phyloP scores from a whole-genome alignment of 2,329 filamentous ascomycete species.

The Aspergillus neotritici region DNA sequence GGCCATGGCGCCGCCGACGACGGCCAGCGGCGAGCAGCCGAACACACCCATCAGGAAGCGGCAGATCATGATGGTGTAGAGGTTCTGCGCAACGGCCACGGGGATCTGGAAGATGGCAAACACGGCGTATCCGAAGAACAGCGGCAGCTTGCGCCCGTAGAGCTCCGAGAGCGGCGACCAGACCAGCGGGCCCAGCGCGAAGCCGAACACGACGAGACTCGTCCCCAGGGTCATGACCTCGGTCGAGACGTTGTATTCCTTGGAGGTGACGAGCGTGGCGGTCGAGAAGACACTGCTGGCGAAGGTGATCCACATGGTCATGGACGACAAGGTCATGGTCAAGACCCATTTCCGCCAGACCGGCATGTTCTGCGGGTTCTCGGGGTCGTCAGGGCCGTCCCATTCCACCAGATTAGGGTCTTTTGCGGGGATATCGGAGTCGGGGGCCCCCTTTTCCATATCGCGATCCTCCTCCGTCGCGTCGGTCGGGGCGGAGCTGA shows the following conservation, averaged over 20 bases:
- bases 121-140: constrained; percentile 45
- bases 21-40: constrained; percentile 47
- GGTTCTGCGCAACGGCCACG: constrained; percentile 49
- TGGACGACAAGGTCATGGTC: constrained; percentile 24
- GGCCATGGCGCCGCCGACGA: constrained; percentile 45
- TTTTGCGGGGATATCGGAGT: constrained; percentile 6
- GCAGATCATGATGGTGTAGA: constrained; percentile 50
- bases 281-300: constrained; percentile 44
- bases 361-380: constrained; percentile 28
- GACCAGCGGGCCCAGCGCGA: constrained; percentile 50
- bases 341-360: constrained; percentile 37
- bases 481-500: constrained; percentile 2
- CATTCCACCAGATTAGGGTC: constrained; percentile 30
- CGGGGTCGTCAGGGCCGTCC: constrained; percentile 29
- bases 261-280: constrained; percentile 36
- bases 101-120: constrained; percentile 53
- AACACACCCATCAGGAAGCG: constrained; percentile 52
- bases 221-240: constrained; percentile 40
- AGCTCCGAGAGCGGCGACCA: constrained; percentile 45
- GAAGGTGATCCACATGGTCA: constrained; percentile 45
- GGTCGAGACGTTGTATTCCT: constrained; percentile 40
- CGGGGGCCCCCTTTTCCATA: constrained; percentile 6
- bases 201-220: constrained; percentile 44
- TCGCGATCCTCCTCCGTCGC: constrained; percentile 9
- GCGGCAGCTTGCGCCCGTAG: constrained; percentile 46